A percentile compares a stretch with the other conserved stretches of the same genome.
Conservation (phyloP, 2,329 filamentous ascomycete species). For the Colletotrichum zoysiae region DNA sequence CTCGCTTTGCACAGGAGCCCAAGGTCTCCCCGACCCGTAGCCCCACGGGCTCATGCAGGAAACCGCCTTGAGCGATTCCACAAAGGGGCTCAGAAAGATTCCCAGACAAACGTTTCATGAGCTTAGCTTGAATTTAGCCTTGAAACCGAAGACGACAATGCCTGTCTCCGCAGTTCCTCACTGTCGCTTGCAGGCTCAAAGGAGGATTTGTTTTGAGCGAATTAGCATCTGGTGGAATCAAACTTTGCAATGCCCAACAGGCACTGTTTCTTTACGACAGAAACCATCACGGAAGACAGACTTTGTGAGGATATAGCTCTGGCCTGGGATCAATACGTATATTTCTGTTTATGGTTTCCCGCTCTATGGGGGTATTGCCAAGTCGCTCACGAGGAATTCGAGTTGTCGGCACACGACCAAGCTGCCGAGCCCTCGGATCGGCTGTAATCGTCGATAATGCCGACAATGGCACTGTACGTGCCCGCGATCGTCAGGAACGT, state of each 20-base stretch:
- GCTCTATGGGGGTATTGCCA: not conserved
- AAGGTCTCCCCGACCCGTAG: not conserved
- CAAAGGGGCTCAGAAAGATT: not conserved
- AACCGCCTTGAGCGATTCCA: too few relatives aligned
- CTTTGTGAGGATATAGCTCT: not conserved
- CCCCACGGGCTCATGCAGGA: not conserved
- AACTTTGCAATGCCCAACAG: not conserved
- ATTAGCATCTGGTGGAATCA: not conserved
- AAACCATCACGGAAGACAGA: not conserved
- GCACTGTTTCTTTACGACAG: not conserved
- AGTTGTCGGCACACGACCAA: slow-evolving; percentile 42
- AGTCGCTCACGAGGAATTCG: slow-evolving; percentile 16
- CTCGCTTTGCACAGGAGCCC: too few relatives aligned
- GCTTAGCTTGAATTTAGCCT: too few relatives aligned
- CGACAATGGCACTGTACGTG: slow-evolving; percentile 36
- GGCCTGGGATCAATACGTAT: not conserved
- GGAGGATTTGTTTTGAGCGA: not conserved
- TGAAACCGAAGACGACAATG: too few relatives aligned
- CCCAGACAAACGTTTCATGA: too few relatives aligned
- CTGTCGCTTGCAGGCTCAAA: not conserved
- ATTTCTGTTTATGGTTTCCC: not conserved
- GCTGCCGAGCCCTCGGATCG: slow-evolving; percentile 21
- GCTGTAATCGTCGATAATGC: slow-evolving; percentile 31
- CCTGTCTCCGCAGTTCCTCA: not conserved
- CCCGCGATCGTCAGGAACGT: slow-evolving; percentile 32